Conservation (phyloP, 371 early-diverging fungal genomes). For the Lichtheimia ramosa region DNA sequence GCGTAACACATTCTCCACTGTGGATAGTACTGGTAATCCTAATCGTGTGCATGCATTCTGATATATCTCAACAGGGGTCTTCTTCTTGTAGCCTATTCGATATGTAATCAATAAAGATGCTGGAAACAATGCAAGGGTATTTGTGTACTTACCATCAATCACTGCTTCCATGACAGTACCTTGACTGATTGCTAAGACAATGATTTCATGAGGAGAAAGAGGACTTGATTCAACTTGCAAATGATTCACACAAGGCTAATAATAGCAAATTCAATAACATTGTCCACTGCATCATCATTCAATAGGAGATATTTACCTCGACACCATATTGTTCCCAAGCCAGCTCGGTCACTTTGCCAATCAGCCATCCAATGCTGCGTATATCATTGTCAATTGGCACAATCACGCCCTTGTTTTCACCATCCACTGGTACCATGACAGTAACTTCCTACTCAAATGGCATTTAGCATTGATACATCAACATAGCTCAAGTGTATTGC, state of each 20-base stretch:
- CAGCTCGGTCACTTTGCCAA: constrained; percentile 16
- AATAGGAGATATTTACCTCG: constrained; percentile 16
- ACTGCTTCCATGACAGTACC: background rate
- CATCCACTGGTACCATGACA: constrained; percentile 4
- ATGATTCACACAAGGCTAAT: background rate
- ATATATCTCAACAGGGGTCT: constrained; percentile 23
- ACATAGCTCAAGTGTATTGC: too few relatives aligned
- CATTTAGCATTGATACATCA: too few relatives aligned
- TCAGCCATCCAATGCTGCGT: constrained; percentile 17
- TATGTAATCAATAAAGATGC: too few relatives aligned
- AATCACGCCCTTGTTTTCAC: constrained; percentile 1
- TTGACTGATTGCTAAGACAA: background rate
- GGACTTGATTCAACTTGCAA: background rate
- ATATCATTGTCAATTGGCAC: constrained; percentile 13
- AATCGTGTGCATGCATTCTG: constrained; percentile 22
- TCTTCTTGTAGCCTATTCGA: constrained; percentile 2
- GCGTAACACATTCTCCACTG: background rate
- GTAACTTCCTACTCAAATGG: background rate
- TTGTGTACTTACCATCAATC: background rate
- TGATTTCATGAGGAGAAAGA: background rate
- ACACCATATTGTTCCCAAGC: constrained; percentile 29
- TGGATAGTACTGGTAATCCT: background rate
- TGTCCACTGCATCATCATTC: constrained; percentile 24
- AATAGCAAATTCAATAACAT: background rate
- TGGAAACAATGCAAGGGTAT: constrained; percentile 17